Evolutionary conservation across 805 yeast species (phyloP).

Genomic region (Teunomyces panamensis): DNA sequence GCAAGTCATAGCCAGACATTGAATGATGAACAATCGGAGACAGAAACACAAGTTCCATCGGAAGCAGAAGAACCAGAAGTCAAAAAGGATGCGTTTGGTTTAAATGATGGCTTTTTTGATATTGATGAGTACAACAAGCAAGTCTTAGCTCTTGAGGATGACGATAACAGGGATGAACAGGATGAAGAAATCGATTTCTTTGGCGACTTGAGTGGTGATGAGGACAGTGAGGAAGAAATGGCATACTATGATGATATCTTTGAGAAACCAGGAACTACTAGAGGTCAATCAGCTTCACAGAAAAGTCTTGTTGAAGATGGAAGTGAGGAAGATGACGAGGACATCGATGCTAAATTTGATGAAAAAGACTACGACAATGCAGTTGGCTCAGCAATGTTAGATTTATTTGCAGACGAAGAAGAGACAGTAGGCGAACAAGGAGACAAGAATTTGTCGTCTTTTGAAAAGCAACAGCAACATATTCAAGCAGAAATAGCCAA

Average conservation of each 20-base stretch:
- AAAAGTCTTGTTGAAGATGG: conserved; percentile 21
- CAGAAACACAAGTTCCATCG: conserved; percentile 11
- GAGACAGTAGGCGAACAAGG: conserved; percentile 12
- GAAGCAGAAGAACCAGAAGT: conserved; percentile 7
- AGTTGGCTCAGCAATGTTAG: conserved; percentile 59
- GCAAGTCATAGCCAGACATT: conserved; percentile 1
- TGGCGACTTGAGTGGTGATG: conserved; percentile 47
- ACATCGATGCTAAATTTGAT: conserved; percentile 30
- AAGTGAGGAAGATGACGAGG: conserved; percentile 34
- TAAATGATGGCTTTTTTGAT: conserved; percentile 82
- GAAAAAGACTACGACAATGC: conserved; percentile 65
- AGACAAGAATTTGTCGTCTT: conserved; percentile 55
- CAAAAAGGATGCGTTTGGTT: conserved; percentile 54
- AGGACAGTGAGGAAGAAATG: conserved; percentile 32
- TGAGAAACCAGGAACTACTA: conserved; percentile 36
- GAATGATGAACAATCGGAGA: conserved; percentile 23
- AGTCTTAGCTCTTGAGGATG: conserved; percentile 61
- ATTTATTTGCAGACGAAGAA: conserved; percentile 48
- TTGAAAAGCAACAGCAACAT: conserved; percentile 76
- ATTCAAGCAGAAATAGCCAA: conserved; percentile 73
- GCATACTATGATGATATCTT: conserved; percentile 68
- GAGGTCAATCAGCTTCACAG: neutral
- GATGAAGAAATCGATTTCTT: conserved; percentile 42
- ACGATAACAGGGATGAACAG: conserved; percentile 30
- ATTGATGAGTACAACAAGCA: conserved; percentile 81